Percentiles rank a stretch among this genome's conserved stretches.
Conservation (phyloP, 345 rosid species). For the Eucalyptus cloeziana region DNA sequence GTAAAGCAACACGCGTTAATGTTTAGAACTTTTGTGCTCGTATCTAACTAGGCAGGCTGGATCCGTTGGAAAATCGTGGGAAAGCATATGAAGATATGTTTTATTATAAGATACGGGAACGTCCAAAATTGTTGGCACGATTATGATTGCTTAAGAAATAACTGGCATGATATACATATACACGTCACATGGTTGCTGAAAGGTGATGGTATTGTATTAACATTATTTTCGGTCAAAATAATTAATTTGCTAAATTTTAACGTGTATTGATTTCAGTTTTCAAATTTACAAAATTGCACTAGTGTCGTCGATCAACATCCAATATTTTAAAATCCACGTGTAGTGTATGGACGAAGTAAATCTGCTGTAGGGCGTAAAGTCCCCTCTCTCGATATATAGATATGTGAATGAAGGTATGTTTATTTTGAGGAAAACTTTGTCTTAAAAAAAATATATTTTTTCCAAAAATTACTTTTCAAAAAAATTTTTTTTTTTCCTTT, state of each 20-base stretch:
- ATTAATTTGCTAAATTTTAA: neutral
- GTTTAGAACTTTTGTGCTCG: neutral
- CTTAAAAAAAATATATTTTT: neutral
- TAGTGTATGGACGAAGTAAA: neutral
- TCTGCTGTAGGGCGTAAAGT: neutral
- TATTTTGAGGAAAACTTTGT: neutral
- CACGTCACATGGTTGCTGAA: neutral
- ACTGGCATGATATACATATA: neutral
- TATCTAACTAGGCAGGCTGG: neutral
- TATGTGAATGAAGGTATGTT: neutral
- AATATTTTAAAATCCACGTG: neutral
- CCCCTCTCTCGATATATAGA: neutral
- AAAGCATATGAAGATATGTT: neutral
- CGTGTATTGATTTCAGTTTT: neutral
- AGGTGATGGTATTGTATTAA: neutral
- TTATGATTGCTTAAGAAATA: neutral
- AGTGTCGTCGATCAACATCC: neutral
- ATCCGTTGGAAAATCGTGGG: neutral
- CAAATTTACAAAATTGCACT: neutral
- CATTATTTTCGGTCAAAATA: neutral
- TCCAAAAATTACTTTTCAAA: neutral
- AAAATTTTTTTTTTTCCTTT: neutral
- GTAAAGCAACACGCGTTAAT: neutral
- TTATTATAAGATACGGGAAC: neutral
- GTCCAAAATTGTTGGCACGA: neutral